Base-by-base conservation (phyloP, 2,329 filamentous ascomycete species). In the Emmonsiellopsis sp. region DNA sequence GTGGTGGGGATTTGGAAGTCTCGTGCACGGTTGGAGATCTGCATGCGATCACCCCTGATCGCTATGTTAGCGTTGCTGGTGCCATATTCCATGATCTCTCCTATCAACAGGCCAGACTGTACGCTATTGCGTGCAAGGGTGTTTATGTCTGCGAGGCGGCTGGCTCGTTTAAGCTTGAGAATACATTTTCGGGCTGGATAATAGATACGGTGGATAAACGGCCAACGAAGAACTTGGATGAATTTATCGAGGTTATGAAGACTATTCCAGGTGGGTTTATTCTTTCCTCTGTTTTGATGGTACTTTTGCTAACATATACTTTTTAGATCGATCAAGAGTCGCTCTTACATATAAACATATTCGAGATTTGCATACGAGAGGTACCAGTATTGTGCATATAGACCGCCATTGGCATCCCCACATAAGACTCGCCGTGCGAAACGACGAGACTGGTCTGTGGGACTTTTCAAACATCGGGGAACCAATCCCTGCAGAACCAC, bases 301-400 rank as follows among this genome's bases (percentile, higher is more conserved):
- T 15, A 40, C n/a, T 20, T 44, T 31, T 52, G 41, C 20, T 41
- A 16, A 15, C 15, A 26, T 44, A 46, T 35, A 38, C 9, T 20
- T 13, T 16, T 13, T 53, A 70, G 83, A 86, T 65, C 79, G 82
- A 53, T 82, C 90, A 32, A 82, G 93, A 52, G 86, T 98, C 9
- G 92, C 97, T 32, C 86, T 97, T 54, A 93, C 89, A 7, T 98
- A 96, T 75, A 93, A 94, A 71, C 92, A 98, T 68, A 84, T 98
- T 38, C 81, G 92, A 54, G 94, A 98, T 67, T 77, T 98, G 54
- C 93, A 98, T 70, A 96, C 92, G 0, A 80, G 94, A 52, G 91
- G 95, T 69, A 98, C 93, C 0, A 88, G 86, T 55, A 92, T 98
- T 66, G 81, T 96, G 59, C 86, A 93, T 59, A 82, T 98, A 53